phyloP scores from a whole-genome alignment of 2,329 filamentous ascomycete genomes.

The Sporothrix luriei region DNA sequence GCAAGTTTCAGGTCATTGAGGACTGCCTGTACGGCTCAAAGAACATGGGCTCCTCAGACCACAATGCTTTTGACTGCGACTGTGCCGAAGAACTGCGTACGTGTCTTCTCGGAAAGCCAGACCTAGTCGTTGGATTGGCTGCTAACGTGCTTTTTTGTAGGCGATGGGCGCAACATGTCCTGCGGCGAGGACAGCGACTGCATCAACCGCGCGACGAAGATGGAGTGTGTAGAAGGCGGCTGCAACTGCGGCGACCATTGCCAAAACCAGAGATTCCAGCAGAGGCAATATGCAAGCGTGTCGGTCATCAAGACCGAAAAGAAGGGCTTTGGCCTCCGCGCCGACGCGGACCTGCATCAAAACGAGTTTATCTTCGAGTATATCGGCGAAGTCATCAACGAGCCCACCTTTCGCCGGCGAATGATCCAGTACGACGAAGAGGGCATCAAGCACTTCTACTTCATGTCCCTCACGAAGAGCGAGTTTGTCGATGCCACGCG shows the following conservation, averaged over 20 bases:
- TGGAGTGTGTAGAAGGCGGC: slow-evolving; percentile 83
- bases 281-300: slow-evolving; percentile 84
- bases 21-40: slow-evolving; percentile 92
- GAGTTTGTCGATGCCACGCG: slow-evolving; percentile 98
- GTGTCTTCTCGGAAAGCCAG: too few relatives aligned
- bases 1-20: slow-evolving; percentile 76
- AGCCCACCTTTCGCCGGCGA: slow-evolving; percentile 81
- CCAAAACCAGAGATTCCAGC: slow-evolving; percentile 93
- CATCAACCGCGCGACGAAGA: slow-evolving; percentile 97
- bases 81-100: slow-evolving; percentile 94
- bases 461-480: slow-evolving; percentile 96
- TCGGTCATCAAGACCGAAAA: slow-evolving; percentile 97
- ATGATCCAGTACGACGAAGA: slow-evolving; percentile 94
- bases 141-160: slow-evolving; percentile 45
- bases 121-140: not conserved
- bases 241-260: slow-evolving; percentile 86
- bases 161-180: slow-evolving; percentile 70
- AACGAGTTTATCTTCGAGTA: slow-evolving; percentile 98
- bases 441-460: slow-evolving; percentile 99
- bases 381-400: slow-evolving; percentile 96
- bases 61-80: slow-evolving; percentile 90
- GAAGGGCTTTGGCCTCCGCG: slow-evolving; percentile 90
- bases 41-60: slow-evolving; percentile 85
- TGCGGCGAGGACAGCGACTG: slow-evolving; percentile 97
- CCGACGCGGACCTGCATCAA: slow-evolving; percentile 73